These are phyloP conservation scores for Tolypocladium album DNA, from an alignment of 2,329 filamentous ascomycete species.

Conservation along the genomic window DNA sequence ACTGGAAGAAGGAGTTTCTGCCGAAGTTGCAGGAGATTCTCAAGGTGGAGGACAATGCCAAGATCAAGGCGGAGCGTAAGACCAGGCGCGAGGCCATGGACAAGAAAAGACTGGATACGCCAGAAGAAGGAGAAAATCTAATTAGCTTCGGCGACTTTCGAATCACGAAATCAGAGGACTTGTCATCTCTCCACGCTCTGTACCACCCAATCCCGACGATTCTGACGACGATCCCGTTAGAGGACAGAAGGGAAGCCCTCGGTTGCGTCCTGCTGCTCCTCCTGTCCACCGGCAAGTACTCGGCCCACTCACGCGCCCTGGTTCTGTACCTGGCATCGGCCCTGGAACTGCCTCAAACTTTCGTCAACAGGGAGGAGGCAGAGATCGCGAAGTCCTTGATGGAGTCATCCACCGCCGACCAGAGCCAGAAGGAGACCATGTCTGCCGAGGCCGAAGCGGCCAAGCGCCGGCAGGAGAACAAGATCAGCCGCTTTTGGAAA, in stretches of 20 bases:
- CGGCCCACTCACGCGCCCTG: slow-evolving; percentile 60
- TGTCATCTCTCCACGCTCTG: slow-evolving; percentile 35
- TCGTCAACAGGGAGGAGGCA: slow-evolving; percentile 59
- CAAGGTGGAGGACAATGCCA: slow-evolving; percentile 35
- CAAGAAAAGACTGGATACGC: slow-evolving; percentile 21
- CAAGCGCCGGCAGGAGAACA: slow-evolving; percentile 61
- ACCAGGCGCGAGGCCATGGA: slow-evolving; percentile 32
- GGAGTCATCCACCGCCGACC: slow-evolving; percentile 43
- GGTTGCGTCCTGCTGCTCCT: slow-evolving; percentile 62
- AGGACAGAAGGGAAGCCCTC: slow-evolving; percentile 52
- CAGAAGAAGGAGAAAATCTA: slow-evolving; percentile 25
- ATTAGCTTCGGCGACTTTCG: slow-evolving; percentile 28
- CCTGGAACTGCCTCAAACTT: slow-evolving; percentile 48
- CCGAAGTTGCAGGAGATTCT: slow-evolving; percentile 58
- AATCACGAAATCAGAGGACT: slow-evolving; percentile 23
- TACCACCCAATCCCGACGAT: slow-evolving; percentile 44
- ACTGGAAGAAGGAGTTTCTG: slow-evolving; percentile 68
- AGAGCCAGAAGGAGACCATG: slow-evolving; percentile 36
- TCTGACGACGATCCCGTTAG: slow-evolving; percentile 42
- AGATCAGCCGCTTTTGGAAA: slow-evolving; percentile 70
- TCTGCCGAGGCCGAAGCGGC: slow-evolving; percentile 67
- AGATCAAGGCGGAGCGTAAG: slow-evolving; percentile 34
- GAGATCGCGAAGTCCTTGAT: slow-evolving; percentile 68
- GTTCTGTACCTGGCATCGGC: slow-evolving; percentile 58
- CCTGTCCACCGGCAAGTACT: slow-evolving; percentile 63